Evolutionary conservation across 228 moss, liverwort and hornwort genomes (phyloP), one percentile per base, ranked within the genome.

Genomic region (Sphagnum magellanicum): DNA sequence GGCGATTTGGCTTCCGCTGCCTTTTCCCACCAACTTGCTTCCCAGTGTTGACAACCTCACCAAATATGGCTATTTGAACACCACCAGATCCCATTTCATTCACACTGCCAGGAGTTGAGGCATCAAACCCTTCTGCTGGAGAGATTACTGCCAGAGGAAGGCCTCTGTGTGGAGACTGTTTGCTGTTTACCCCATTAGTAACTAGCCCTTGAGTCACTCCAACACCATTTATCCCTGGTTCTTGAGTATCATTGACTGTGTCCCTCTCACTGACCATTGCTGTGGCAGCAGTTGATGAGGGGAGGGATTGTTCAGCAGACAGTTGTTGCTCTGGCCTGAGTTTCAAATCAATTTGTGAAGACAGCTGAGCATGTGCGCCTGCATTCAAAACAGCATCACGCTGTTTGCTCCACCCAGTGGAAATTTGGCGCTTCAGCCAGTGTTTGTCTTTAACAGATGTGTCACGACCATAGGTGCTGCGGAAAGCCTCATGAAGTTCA

Each of bases 391-490:
- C 47, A 14, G 55, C 81, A 63, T 80, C 85, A 74, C 79, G 83
- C 64, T 86, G 85, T 59, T 87, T 89, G 74, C 73, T 79, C 77
- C 82, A 90, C 66, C 95, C 95, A 64, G 83, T 67, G 16, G 83
- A 85, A 32, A 97, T 97, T 70, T 97, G 97, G 50, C 97, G 93
- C 81, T 97, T 97, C 78, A 97, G 86, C 97, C 97, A 97, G 52
- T 91, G 97, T 73, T 97, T 97, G 82, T 97, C 97, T 75, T 97
- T 97, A 13, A 97, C 97, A 8, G 97, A 97, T 4, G 97, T 97
- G 55, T 93, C 93, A 4, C 93, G 86, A 10, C 89, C 91, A 68
- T 93, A 97, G 6, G 89, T 87, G 11, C 71, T 70, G 49, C 91
- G 86, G 71, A 91, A 97, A 6, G 97, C 88, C 78, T 91, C 97